Evolutionary conservation across 345 rosid species (phyloP).

Genomic region (Passiflora organensis): DNA sequence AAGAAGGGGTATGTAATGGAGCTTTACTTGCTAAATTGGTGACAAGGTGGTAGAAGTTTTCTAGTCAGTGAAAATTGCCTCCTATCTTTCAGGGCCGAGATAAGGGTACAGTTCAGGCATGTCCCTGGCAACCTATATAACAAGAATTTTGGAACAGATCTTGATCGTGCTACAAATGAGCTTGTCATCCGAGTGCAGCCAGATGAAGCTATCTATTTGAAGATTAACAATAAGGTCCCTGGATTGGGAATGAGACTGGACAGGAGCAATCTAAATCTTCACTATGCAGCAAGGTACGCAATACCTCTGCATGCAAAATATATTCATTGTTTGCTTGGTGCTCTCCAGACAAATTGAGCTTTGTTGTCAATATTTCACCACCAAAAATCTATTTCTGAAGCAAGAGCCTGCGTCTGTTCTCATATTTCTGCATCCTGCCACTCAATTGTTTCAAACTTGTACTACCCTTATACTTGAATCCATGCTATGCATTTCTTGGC

Average conservation of each 20-base stretch:
- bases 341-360: no score
- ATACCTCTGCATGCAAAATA: no score
- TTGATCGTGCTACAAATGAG: slow-evolving; percentile 87
- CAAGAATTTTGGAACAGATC: slow-evolving; percentile 66
- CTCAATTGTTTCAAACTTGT: no score
- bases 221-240: slow-evolving; percentile 95
- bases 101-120: slow-evolving; percentile 95
- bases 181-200: slow-evolving; percentile 96
- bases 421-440: no score
- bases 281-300: slow-evolving; percentile 86
- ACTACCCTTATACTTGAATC: neutral
- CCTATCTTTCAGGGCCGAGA: slow-evolving; percentile 65
- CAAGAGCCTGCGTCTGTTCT: no score
- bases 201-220: slow-evolving; percentile 93
- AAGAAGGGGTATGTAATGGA: slow-evolving; percentile 57
- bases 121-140: slow-evolving; percentile 96
- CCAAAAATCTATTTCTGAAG: no score
- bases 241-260: slow-evolving; percentile 98
- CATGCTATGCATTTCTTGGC: neutral
- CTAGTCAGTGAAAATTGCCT: neutral
- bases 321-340: no score
- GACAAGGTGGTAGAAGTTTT: neutral
- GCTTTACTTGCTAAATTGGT: neutral
- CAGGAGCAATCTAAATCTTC: slow-evolving; percentile 81
- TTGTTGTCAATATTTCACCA: no score